Percentiles rank a stretch among this genome's conserved stretches.
phyloP scores from a whole-genome alignment of 345 rosid species.

The Hirschfeldia incana region DNA sequence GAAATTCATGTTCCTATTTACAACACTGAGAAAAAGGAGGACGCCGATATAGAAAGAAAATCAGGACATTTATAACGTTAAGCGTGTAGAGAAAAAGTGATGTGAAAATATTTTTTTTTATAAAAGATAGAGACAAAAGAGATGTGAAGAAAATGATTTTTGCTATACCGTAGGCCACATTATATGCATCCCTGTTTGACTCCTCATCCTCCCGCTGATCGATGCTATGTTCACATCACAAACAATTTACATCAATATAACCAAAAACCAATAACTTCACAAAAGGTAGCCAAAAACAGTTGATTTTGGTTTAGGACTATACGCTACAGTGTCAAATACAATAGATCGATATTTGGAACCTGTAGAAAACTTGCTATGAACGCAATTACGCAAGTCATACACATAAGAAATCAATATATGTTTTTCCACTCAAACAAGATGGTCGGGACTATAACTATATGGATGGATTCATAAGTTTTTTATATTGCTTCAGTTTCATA shows the following conservation, averaged over 20 bases:
- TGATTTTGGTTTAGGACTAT: not conserved
- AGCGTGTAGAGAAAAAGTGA: slow-evolving; percentile 19
- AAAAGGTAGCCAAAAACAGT: not conserved
- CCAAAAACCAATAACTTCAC: not conserved
- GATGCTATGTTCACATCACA: slow-evolving; percentile 27
- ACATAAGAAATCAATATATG: not conserved
- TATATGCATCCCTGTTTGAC: not conserved
- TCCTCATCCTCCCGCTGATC: not conserved
- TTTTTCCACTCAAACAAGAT: not conserved
- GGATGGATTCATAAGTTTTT: not conserved
- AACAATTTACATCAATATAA: not conserved
- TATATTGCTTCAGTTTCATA: not conserved
- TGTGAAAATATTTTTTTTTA: slow-evolving; percentile 7
- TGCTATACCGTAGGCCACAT: slow-evolving; percentile 25
- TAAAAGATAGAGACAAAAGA: slow-evolving; percentile 14
- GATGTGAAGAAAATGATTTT: not conserved
- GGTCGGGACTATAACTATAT: not conserved
- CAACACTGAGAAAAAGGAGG: slow-evolving; percentile 1
- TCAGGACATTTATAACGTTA: not conserved
- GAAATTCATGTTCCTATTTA: slow-evolving; percentile 3
- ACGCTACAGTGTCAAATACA: not conserved
- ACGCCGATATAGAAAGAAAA: slow-evolving; percentile 21
- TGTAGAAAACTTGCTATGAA: not conserved
- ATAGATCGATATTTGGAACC: not conserved
- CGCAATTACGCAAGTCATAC: not conserved